Evolutionary conservation across 2,329 filamentous ascomycete genomes (phyloP), one percentile per base, ranked within the genome.

Genomic region (Ophioceras dolichostomum): DNA sequence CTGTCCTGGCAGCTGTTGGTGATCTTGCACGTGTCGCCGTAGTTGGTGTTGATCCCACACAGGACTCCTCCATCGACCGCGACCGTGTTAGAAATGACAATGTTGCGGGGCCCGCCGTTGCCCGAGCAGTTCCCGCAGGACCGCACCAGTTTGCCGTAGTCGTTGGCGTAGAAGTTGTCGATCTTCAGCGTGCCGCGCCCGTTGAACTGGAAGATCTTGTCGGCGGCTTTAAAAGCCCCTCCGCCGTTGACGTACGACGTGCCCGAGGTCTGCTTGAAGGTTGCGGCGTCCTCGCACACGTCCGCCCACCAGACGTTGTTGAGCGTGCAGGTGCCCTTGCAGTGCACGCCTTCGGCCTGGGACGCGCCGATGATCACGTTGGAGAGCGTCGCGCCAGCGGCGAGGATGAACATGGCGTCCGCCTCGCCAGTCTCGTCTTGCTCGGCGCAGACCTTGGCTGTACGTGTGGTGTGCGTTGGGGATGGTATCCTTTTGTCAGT

Each of bases 281-380:
- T 58, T 5, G 53, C 51, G 7, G 53, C 54, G 40, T 57, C 55
- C 42, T 57, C 54, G 41, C 54, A 57, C 27, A 57, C 52, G 41
- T 54, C 49, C 24, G 48, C 49, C 53, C 54, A 55, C 54, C 52
- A 56, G 32, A 59, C 58, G 42, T 55, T 54, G 36, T 36, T 57
- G n/a, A 45, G 45, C 65, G 47, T 41, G 27, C 65, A 69, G 3
- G 52, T 47, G 16, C 65, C 65, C 37, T 60, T 49, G 52, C 66
- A 70, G 52, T 70, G 65, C 21, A 70, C 56, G 39, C 60, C 66
- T 48, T 67, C 66, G 35, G 60, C 58, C 42, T 67, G 56, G 44
- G 64, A 59, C 12, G 59, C 57, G 12, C 68, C 66, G 37, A 70
- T 67, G 46, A 71, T 66, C 45, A 64, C 65, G 47, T 71, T 70